A percentile compares a stretch with the other conserved stretches of the same genome.
phyloP scores from a whole-genome alignment of 2,329 filamentous ascomycete species.

The Colletotrichum sp. region DNA sequence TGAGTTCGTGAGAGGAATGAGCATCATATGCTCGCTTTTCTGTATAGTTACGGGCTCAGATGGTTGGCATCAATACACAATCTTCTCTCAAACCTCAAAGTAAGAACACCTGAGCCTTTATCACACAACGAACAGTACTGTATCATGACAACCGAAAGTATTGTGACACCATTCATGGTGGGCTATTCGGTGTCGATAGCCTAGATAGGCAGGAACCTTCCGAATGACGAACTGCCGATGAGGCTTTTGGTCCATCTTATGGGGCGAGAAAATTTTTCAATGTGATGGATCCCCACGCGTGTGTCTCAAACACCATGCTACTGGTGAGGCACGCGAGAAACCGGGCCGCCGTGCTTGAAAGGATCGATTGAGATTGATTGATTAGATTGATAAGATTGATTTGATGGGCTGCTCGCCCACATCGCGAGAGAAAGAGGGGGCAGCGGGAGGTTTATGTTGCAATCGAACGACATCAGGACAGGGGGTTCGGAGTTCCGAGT shows the following conservation, averaged over 20 bases:
- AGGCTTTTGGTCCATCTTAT: not conserved
- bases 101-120: not conserved
- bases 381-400: not conserved
- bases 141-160: not conserved
- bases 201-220: not conserved
- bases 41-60: too few species aligned
- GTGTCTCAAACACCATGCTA: not conserved
- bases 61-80: too few species aligned
- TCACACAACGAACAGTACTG: not conserved
- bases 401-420: not conserved
- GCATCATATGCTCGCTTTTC: too few species aligned
- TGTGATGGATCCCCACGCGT: not conserved
- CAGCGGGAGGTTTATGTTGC: not conserved
- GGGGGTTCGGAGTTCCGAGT: not conserved
- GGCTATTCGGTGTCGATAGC: not conserved
- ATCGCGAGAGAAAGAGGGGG: not conserved
- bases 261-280: not conserved
- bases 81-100: too few species aligned
- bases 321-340: not conserved
- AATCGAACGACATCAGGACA: not conserved
- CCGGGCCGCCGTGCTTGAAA: not conserved
- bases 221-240: not conserved
- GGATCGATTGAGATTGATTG: not conserved
- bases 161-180: not conserved
- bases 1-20: too few species aligned